phyloP scores from a whole-genome alignment of 2,329 filamentous ascomycete genomes.

The Fusarium praegraminearum region DNA sequence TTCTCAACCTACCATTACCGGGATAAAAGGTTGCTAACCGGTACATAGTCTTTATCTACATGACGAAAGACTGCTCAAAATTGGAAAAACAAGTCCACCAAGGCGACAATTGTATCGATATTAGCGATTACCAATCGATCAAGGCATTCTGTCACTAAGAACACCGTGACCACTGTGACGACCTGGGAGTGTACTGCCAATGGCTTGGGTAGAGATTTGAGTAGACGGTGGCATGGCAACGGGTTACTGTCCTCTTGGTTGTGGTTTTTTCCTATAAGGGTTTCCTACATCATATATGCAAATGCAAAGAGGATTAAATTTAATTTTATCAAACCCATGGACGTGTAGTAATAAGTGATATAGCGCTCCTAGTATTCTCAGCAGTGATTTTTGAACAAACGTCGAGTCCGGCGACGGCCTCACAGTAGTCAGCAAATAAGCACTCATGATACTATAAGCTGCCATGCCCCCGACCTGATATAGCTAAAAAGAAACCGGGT shows the following conservation, averaged over 20 bases:
- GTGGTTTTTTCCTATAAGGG: not conserved
- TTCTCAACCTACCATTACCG: too few relatives aligned
- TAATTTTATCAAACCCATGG: not conserved
- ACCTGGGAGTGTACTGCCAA: not conserved
- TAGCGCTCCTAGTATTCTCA: too few relatives aligned
- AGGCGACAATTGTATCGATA: not conserved
- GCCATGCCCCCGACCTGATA: too few relatives aligned
- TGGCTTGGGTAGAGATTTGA: not conserved
- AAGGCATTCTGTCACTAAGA: not conserved
- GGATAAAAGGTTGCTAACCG: not conserved
- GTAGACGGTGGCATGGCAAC: not conserved
- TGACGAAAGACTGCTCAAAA: not conserved
- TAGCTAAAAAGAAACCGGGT: too few relatives aligned
- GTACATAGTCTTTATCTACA: not conserved
- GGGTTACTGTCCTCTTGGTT: not conserved
- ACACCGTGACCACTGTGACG: accelerated
- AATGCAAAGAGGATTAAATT: not conserved
- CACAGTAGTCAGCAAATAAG: too few relatives aligned
- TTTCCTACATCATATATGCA: not conserved
- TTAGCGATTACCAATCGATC: not conserved
- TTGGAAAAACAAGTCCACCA: not conserved
- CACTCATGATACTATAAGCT: accelerated
- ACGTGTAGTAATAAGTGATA: not conserved
- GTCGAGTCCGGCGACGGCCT: too few relatives aligned
- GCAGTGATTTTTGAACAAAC: too few relatives aligned